Conservation (phyloP, 2,329 filamentous ascomycete genomes). For the Ceratocystis diversiconidia region DNA sequence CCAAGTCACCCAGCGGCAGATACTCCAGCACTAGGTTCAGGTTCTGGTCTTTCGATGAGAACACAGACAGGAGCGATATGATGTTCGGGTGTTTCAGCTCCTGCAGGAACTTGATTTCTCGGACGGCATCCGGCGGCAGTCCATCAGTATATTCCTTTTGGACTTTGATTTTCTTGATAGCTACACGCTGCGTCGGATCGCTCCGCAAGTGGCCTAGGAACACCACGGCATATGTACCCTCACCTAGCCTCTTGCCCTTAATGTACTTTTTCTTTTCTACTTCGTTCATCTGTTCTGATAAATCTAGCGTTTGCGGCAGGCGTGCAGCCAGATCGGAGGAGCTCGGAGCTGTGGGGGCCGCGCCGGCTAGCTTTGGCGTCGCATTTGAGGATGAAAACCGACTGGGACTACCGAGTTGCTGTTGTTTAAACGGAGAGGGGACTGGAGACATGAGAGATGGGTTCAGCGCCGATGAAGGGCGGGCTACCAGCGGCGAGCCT, state of each 20-base stretch:
- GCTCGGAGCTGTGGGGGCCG: background rate
- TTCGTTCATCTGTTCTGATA: slow-evolving; percentile 71
- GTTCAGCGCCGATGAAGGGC: slow-evolving; percentile 23
- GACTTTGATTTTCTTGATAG: slow-evolving; percentile 87
- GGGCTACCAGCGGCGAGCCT: slow-evolving; percentile 28
- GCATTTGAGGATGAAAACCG: slow-evolving; percentile 23
- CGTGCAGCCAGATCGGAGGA: slow-evolving; percentile 16
- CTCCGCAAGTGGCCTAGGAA: slow-evolving; percentile 69
- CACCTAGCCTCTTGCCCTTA: slow-evolving; percentile 83
- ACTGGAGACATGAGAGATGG: slow-evolving; percentile 12
- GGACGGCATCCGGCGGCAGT: slow-evolving; percentile 84
- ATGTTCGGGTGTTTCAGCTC: slow-evolving; percentile 93
- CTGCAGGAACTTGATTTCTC: slow-evolving; percentile 89
- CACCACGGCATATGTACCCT: slow-evolving; percentile 94
- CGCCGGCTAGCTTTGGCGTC: slow-evolving; percentile 8
- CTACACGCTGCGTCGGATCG: slow-evolving; percentile 62
- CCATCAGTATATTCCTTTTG: slow-evolving; percentile 80
- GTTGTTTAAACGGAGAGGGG: slow-evolving; percentile 15
- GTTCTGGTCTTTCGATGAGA: slow-evolving; percentile 92
- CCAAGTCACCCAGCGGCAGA: slow-evolving; percentile 82
- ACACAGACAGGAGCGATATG: slow-evolving; percentile 81
- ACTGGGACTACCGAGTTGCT: slow-evolving; percentile 23
- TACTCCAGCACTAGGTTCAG: slow-evolving; percentile 92
- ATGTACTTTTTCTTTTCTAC: slow-evolving; percentile 78
- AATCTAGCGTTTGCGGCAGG: slow-evolving; percentile 31